These are phyloP conservation scores for Hypoxylon sp. DNA, from an alignment of 2,329 filamentous ascomycete species.

Conservation along the genomic window DNA sequence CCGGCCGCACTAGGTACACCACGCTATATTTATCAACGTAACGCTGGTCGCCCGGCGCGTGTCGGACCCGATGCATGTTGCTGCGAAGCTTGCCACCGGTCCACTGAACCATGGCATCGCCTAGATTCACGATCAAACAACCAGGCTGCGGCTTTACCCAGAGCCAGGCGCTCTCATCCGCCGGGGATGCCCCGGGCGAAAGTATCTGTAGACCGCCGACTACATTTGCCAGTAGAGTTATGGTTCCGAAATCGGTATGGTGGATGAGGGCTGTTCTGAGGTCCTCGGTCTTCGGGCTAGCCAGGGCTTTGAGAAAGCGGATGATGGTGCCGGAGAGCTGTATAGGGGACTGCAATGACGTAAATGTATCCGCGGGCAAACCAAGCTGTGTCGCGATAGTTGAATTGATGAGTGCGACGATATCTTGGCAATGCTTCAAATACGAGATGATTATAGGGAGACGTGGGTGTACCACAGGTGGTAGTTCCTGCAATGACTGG, in stretches of 20 bases:
- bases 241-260: slow-evolving; percentile 57
- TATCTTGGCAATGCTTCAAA: slow-evolving; percentile 36
- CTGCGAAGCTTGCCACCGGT: slow-evolving; percentile 47
- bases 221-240: slow-evolving; percentile 57
- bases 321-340: slow-evolving; percentile 50
- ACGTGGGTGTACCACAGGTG: slow-evolving; percentile 15
- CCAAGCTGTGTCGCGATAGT: slow-evolving; percentile 49
- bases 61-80: slow-evolving; percentile 49
- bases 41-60: slow-evolving; percentile 39
- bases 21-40: slow-evolving; percentile 47
- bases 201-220: slow-evolving; percentile 57
- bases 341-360: slow-evolving; percentile 45
- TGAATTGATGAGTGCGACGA: slow-evolving; percentile 37
- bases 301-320: slow-evolving; percentile 42
- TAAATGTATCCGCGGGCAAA: slow-evolving; percentile 48
- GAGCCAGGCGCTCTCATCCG: slow-evolving; percentile 41
- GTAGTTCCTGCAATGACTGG: slow-evolving; percentile 34
- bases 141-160: slow-evolving; percentile 48
- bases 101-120: slow-evolving; percentile 47
- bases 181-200: slow-evolving; percentile 34
- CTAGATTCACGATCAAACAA: slow-evolving; percentile 48
- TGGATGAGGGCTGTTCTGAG: slow-evolving; percentile 50
- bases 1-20: slow-evolving; percentile 33
- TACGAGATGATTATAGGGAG: slow-evolving; percentile 35
- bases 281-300: slow-evolving; percentile 33